phyloP scores from a whole-genome alignment of 2,329 filamentous ascomycete genomes.

The Talaromyces atroroseus region DNA sequence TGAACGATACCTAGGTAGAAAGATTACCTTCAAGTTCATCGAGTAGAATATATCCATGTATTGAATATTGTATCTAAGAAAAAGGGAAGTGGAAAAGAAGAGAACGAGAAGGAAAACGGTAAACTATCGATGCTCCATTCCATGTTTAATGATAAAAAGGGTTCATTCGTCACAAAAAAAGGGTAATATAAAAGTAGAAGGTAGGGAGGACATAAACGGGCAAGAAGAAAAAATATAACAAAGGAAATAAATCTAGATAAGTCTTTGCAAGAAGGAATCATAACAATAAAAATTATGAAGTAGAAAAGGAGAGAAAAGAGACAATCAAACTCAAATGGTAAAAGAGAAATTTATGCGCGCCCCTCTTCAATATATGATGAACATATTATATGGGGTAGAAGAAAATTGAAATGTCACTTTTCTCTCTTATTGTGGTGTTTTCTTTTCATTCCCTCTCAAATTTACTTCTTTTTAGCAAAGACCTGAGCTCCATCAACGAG shows the following conservation, averaged over 20 bases:
- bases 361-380: not conserved
- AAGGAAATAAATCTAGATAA: not conserved
- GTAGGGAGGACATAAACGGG: not conserved
- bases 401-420: not conserved
- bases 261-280: not conserved
- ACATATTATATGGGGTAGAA: not conserved
- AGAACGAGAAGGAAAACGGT: not conserved
- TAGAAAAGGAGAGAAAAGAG: conserved; percentile 6
- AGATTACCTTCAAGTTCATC: no score
- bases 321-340: conserved; percentile 1
- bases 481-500: conserved; percentile 57
- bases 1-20: no score
- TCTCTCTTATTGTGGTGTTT: not conserved
- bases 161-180: conserved; percentile 5
- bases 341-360: conserved; percentile 4
- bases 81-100: not conserved
- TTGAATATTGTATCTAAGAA: conserved; percentile 10
- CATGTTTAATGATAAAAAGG: conserved; percentile 1
- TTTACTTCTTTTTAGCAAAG: conserved; percentile 44
- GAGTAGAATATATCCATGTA: conserved; percentile 1
- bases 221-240: not conserved
- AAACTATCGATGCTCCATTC: conserved; percentile 8
- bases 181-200: not conserved
- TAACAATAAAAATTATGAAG: conserved; percentile 6
- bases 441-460: not conserved